Percentiles rank a stretch among this genome's conserved stretches.
Evolutionary conservation across 805 yeast genomes (phyloP).

Genomic region (Kodamaea jinghongensis): DNA sequence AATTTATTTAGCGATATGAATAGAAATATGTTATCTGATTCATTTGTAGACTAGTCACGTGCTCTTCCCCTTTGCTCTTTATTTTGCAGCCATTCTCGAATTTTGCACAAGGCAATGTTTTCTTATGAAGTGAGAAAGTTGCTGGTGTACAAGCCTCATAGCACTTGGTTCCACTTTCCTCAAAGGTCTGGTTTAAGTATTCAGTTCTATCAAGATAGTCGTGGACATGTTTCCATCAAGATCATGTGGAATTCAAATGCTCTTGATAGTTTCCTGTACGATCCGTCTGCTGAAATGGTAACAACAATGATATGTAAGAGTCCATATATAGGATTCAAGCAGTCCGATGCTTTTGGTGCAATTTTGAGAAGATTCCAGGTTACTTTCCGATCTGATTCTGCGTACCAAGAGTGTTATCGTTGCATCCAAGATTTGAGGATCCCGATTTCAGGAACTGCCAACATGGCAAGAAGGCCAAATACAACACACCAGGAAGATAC

Average conservation of each 20-base stretch:
- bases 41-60: too few relatives aligned
- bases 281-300: slow-evolving; percentile 7
- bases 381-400: slow-evolving; percentile 14
- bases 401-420: slow-evolving; percentile 12
- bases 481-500: too few relatives aligned
- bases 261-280: slow-evolving; percentile 12
- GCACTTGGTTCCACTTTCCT: slow-evolving; percentile 31
- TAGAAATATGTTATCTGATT: background rate
- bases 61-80: too few relatives aligned
- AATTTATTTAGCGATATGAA: slow-evolving; percentile 14
- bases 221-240: slow-evolving; percentile 4
- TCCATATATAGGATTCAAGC: slow-evolving; percentile 32
- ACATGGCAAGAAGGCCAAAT: background rate
- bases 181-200: slow-evolving; percentile 25
- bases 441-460: slow-evolving; percentile 1
- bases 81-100: slow-evolving; percentile 2
- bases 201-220: slow-evolving; percentile 10
- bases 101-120: background rate
- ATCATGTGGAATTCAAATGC: slow-evolving; percentile 22
- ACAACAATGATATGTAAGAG: slow-evolving; percentile 19
- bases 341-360: slow-evolving; percentile 17
- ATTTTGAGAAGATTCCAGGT: slow-evolving; percentile 28
- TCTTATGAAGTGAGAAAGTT: slow-evolving; percentile 9
- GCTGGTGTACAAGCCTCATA: slow-evolving; percentile 5
- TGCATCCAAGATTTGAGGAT: slow-evolving; percentile 7